Evolutionary conservation across 2,329 filamentous ascomycete genomes (phyloP), one percentile per base, ranked within the genome.

Genomic region (Apiospora koreana): DNA sequence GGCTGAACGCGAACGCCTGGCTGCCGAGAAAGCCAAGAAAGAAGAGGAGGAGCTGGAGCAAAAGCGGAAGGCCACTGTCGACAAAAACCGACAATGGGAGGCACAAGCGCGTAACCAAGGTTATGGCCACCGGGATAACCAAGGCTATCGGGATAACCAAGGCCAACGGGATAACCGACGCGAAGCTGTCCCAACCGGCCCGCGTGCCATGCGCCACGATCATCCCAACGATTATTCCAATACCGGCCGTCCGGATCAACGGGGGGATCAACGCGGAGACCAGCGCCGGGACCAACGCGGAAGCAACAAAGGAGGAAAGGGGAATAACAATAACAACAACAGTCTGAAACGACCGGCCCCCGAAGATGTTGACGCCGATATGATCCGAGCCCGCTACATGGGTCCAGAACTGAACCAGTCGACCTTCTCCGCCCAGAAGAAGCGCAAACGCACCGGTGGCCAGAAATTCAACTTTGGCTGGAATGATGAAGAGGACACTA

Each of bases 391-490:
- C 75, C 87, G 94, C 72, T 99, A 99, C 78, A 95, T 98, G 88
- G 96, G 96, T 3, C 92, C 94, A 0, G 94, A 97, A 73, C 90
- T 93, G 68, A 97, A 96, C 74, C 89, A 92, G 73, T 87, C 86
- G 70, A 97, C 89, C 46, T 98, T 98, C 78, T 97, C 94, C 0
- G 95, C 95, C 1, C 94, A 96, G 84, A 99, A 98, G 87, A 98
- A 98, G 85, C 89, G 95, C 70, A 93, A 93, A 83, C 88, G 95
- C 72, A 97, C 94, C 1, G 96, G 94, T 1, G 95, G 97, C 78
- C 94, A 95, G 82, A 98, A 99, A 80, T 99, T 99, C 85, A 99
- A 98, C 77, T 99, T 99, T 77, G 96, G 97, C 76, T 99, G 96
- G 96, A 97, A 97, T 75, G 88, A 90, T 0, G 93, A 97, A 72